Evolutionary conservation across 306 rosid genomes (phyloP).

Genomic region (Urtica urens): DNA sequence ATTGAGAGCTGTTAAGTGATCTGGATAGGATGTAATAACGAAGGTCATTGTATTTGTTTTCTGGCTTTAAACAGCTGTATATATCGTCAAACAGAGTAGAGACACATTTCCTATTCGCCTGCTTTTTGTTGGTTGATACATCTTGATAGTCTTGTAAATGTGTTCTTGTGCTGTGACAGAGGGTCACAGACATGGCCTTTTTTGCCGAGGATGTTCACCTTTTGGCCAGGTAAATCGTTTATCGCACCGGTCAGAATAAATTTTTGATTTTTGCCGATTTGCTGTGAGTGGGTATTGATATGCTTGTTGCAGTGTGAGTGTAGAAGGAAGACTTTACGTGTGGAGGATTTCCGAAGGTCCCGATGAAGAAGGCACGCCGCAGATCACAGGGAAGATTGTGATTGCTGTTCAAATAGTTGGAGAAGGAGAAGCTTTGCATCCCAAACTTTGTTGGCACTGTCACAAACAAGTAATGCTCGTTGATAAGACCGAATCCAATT

Average conservation of each 20-base stretch:
- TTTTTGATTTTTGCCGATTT: neutral
- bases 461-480: conserved; percentile 70
- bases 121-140: too few species aligned
- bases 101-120: too few species aligned
- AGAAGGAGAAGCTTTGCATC: conserved; percentile 69
- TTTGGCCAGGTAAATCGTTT: conserved; percentile 70
- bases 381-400: conserved; percentile 71
- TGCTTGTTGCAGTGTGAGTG: conserved; percentile 63
- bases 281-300: conserved; percentile 14
- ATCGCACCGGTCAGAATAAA: neutral
- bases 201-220: conserved; percentile 99
- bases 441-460: conserved; percentile 96
- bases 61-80: too few species aligned
- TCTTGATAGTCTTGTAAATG: conserved; percentile 10
- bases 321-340: conserved; percentile 79
- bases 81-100: too few species aligned
- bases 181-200: conserved; percentile 98
- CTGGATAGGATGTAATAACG: too few species aligned
- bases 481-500: neutral
- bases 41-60: too few species aligned
- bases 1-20: too few species aligned
- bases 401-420: conserved; percentile 67
- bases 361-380: conserved; percentile 80
- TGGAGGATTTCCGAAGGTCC: conserved; percentile 98
- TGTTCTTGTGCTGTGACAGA: conserved; percentile 48